Base-by-base conservation (phyloP, 768 basidiomycete species). In the Tylopilus intermedius region DNA sequence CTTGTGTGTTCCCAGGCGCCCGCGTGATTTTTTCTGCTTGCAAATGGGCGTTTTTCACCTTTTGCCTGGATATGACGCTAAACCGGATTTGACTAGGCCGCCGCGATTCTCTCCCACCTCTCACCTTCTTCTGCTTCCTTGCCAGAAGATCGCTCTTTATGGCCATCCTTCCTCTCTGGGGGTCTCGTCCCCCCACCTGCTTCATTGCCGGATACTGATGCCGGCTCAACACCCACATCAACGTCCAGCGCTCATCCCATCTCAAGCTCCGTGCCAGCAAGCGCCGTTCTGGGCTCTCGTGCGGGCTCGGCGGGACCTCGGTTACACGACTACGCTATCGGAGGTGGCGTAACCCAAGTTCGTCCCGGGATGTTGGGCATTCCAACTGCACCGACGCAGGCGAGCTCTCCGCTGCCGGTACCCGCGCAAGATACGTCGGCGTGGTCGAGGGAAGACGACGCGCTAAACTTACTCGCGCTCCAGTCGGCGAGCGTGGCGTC, bases 61-160 rank as follows among this genome's bases (percentile, higher is more conserved):
- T 35, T 14, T 33, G 13, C 33, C 33, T 14, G 30, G 5, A 30
- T 38, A 18, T 39, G 46, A 26, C 51, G 43, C 55, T 58, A 32
- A 63, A 44, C 37, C 26, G 18, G 21, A 41, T 43, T 56, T 45
- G 47, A 55, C 22, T 60, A 91, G 86, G 94, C 94, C 15, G 95
- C 95, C 2, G 91, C 95, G 15, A 98, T 99, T 56, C 80, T 99
- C 42, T 90, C 90, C 4, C 92, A 93, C 67, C 76, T 95, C 53
- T 82, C 84, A 5, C 85, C 88, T 0, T 71, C 74, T 3, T 76
- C 80, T 2, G 74, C 79, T 3, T 91, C 90, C 7, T 76, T 99
- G 2, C 96, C 95, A 0, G 92, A 94, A 51, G 95, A 97, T 67
- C 88, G 94, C 56, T 90, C 88, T 2, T 80, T 94, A 43, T 97